These are phyloP conservation scores for Pythium grandisporangium DNA, from an alignment of 352 stramenopile species.

Conservation along the genomic window DNA sequence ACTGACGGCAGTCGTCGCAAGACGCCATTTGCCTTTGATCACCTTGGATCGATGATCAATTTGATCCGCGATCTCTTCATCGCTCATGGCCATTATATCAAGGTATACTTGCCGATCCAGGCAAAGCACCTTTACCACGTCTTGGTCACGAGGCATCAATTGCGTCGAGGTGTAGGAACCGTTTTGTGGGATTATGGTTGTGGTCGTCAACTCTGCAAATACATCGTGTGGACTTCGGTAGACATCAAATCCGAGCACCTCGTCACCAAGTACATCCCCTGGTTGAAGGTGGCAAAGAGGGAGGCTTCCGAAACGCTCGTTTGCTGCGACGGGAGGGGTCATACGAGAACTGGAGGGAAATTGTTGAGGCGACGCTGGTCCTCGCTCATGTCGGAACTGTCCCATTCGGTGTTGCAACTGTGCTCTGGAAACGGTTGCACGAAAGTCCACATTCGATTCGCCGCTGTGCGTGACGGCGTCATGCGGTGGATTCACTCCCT, in stretches of 20 bases:
- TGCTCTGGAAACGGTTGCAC: slow-evolving; percentile 6
- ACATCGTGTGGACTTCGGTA: slow-evolving; percentile 11
- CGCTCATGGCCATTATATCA: slow-evolving; percentile 26
- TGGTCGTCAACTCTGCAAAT: slow-evolving; percentile 20
- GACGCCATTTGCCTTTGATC: slow-evolving; percentile 39
- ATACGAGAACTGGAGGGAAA: too few species aligned
- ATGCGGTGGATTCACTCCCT: not conserved
- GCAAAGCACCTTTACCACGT: slow-evolving; percentile 21
- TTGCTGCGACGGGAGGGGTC: too few species aligned
- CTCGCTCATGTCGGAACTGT: not conserved
- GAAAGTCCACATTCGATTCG: slow-evolving; percentile 4
- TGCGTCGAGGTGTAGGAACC: too few species aligned
- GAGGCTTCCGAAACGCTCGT: not conserved
- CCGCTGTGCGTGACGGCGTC: too few species aligned
- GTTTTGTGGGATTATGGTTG: too few species aligned
- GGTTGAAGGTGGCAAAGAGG: slow-evolving; percentile 29
- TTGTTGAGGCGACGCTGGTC: not conserved
- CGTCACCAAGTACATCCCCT: slow-evolving; percentile 46
- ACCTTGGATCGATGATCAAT: slow-evolving; percentile 20
- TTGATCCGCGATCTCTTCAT: slow-evolving; percentile 40
- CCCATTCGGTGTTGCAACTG: slow-evolving; percentile 6
- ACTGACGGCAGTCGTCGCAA: too few species aligned
- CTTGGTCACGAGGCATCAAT: too few species aligned
- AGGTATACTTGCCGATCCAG: slow-evolving; percentile 24
- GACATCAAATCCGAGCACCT: slow-evolving; percentile 17